phyloP scores from a whole-genome alignment of 192 early-diverging fungal species.

The Backusella circina region DNA sequence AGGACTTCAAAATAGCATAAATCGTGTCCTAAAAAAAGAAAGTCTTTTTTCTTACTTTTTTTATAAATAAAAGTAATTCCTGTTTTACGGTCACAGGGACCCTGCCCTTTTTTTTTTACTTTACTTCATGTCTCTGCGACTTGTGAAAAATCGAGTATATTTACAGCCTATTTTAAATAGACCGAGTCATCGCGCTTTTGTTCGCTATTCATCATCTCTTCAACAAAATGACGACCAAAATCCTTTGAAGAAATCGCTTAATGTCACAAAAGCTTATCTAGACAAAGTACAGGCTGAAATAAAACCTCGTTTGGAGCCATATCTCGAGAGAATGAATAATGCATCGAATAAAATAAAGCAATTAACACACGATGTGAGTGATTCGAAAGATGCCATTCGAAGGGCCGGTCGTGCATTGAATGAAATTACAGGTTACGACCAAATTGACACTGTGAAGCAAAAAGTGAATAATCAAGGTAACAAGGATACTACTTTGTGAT shows the following conservation, averaged over 20 bases:
- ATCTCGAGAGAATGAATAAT: background rate
- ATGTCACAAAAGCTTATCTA: slow-evolving; percentile 5
- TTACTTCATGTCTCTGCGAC: background rate
- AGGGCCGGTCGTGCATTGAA: slow-evolving; percentile 52
- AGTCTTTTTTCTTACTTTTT: background rate
- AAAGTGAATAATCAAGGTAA: slow-evolving; percentile 58
- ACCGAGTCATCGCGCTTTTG: background rate
- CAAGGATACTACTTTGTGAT: background rate
- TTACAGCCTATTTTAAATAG: background rate
- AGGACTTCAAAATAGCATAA: background rate
- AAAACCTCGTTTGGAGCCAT: background rate
- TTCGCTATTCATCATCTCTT: background rate
- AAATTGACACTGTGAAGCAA: slow-evolving; percentile 61
- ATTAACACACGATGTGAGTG: slow-evolving; percentile 17
- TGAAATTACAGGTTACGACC: slow-evolving; percentile 66
- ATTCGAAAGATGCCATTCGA: slow-evolving; percentile 31
- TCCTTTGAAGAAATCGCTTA: background rate
- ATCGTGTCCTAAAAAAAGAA: background rate
- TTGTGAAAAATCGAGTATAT: background rate
- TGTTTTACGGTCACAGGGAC: background rate
- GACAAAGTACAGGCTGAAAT: slow-evolving; percentile 10
- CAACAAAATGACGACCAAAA: background rate
- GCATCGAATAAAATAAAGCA: slow-evolving; percentile 13
- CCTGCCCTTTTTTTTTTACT: background rate
- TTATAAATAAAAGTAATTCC: background rate